phyloP scores from a whole-genome alignment of 2,329 filamentous ascomycete genomes.

The Coniochaeta pulveracea region DNA sequence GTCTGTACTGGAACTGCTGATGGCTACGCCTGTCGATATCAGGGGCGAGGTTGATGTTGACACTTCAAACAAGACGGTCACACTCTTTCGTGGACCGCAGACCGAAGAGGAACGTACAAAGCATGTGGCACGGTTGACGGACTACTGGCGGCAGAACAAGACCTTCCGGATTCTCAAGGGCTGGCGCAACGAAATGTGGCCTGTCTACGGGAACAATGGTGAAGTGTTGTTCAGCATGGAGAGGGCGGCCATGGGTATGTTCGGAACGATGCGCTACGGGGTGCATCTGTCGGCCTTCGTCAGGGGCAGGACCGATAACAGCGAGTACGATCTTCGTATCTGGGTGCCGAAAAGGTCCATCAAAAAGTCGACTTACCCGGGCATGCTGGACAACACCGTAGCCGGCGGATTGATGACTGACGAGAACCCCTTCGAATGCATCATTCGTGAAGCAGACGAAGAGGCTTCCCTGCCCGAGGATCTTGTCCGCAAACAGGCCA shows the following conservation, averaged over 20 bases:
- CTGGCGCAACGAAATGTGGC: conserved; percentile 75
- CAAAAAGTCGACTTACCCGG: conserved; percentile 75
- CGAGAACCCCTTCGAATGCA: conserved; percentile 68
- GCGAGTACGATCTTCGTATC: conserved; percentile 51
- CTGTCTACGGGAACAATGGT: conserved; percentile 57
- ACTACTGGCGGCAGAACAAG: conserved; percentile 56
- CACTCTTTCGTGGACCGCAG: conserved; percentile 40
- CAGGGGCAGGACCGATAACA: conserved; percentile 25
- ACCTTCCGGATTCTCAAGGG: conserved; percentile 65
- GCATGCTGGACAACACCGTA: conserved; percentile 93
- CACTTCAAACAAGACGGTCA: conserved; percentile 47
- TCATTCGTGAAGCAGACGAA: conserved; percentile 79
- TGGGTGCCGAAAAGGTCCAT: conserved; percentile 74
- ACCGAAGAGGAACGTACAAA: conserved; percentile 53
- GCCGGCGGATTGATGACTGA: conserved; percentile 72
- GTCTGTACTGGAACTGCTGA: conserved; percentile 36
- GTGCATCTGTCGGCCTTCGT: conserved; percentile 73
- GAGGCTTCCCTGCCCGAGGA: conserved; percentile 71
- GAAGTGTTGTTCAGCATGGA: conserved; percentile 65
- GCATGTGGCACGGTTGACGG: conserved; percentile 42
- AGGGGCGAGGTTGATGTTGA: conserved; percentile 53
- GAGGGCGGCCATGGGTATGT: conserved; percentile 59
- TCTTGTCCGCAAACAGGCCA: conserved; percentile 50
- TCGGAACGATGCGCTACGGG: conserved; percentile 69
- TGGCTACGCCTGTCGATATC: conserved; percentile 32